A percentile compares a stretch with the other conserved stretches of the same genome.
Conservation (phyloP, 345 rosid species). For the Eucalyptus regnans region DNA sequence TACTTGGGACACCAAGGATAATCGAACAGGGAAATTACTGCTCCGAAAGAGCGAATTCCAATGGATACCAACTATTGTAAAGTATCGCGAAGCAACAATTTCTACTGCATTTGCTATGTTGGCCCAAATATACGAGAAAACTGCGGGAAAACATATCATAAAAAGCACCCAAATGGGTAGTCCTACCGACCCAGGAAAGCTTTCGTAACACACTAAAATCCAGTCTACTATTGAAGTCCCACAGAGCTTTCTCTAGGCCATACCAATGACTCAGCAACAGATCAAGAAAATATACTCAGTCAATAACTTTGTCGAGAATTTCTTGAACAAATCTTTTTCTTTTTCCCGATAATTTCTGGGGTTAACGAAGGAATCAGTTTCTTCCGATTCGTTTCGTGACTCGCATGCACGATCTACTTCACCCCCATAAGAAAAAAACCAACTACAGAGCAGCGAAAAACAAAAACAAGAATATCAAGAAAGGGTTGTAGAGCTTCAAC, state of each 20-base stretch:
- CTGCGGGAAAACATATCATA: not conserved
- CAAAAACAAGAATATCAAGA: not conserved
- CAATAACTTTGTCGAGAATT: not conserved
- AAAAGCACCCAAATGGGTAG: not conserved
- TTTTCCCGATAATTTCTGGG: not conserved
- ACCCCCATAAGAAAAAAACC: not conserved
- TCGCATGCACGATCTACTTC: not conserved
- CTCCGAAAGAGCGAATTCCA: not conserved
- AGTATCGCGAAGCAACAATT: not conserved
- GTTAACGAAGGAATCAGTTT: not conserved
- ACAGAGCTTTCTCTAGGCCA: not conserved
- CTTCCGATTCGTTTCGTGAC: not conserved
- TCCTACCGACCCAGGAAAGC: not conserved
- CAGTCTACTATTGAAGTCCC: not conserved
- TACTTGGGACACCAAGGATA: not conserved
- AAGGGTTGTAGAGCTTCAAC: not conserved
- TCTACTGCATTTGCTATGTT: not conserved
- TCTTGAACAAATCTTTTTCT: not conserved
- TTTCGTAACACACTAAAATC: not conserved
- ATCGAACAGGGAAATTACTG: not conserved
- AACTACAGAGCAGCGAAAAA: not conserved
- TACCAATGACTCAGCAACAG: not conserved
- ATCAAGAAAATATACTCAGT: not conserved
- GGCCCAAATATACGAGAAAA: not conserved
- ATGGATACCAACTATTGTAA: not conserved